Evolutionary conservation across 2,329 filamentous ascomycete species (phyloP), one percentile per base, ranked within the genome.

Genomic region (Nigrograna mackinnonii): DNA sequence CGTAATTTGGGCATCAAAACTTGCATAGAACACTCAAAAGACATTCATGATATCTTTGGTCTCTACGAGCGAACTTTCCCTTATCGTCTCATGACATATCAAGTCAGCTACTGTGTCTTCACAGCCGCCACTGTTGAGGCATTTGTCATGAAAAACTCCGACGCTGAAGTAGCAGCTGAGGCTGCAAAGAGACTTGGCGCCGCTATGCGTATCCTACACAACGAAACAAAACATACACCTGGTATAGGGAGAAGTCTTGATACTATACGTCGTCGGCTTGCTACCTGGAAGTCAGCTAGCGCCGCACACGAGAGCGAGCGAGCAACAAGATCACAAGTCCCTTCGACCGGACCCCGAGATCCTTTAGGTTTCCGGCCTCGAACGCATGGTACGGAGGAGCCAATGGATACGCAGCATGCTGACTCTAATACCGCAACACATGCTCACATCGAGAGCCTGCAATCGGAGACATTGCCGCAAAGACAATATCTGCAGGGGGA

Each of bases 61-160:
- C 34, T 39, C 6, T 54, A 53, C 22, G 47, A 43, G 5, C 46
- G 44, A 20, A 41, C 39, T 5, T 55, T 53, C 32, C 31, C 45
- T 18, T 51, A 49, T 35, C 37, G 46, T 20, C 40, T 48, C 22
- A 46, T 51, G 39, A 53, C 44, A 13, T 55, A 55, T 30, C 43
- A 50, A 12, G 35, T 51, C 9, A 49, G 44, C 14, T 55, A 55
- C 22, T 55, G 52, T 19, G 49, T 53, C 3, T 55, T 54, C 34
- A 55, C 52, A 4, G 50, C 50, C 12, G 50, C 50, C 13, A 55
- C 52, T 6, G 50, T 55, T 30, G 47, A 55, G 20, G 42, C 50
- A 11, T 44, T 39, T 19, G 37, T 43, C 6, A 41, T 54, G 9
- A 41, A 41, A 18, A 42, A 12, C 12, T 14, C 37, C 6, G 37